Base-by-base conservation (phyloP, 805 yeast genomes). In the Pichia ethanolica region DNA sequence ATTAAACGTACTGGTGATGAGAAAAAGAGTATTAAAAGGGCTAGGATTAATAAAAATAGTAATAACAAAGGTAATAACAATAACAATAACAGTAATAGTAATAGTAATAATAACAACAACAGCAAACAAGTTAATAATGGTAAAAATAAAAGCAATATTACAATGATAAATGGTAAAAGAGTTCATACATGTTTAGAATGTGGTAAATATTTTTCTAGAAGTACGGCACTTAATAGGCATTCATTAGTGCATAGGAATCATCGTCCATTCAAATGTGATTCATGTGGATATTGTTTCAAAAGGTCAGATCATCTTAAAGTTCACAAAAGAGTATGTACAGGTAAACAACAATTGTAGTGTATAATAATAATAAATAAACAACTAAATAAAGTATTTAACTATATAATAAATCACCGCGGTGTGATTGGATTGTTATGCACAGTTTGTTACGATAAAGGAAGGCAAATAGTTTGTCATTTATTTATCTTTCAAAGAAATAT, bases 231-330 rank as follows among this genome's bases (percentile, higher is more conserved):
- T 34, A 51, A 62, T 32, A 56, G 64, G 46, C 66, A 62, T 42
- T 55, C 61, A 3, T 34, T 61, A 25, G 59, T 61, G 0, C 66
- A 62, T 45, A 56, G 60, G 3, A 59, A 61, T 39, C 57, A 58
- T 40, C 50, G 64, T 42, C 64, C 62, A 14, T 62, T 56, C 44
- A 53, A 52, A 25, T 62, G 66, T 50, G 46, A 54, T 7, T 53
- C 51, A 32, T 62, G 66, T 53, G 60, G 61, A 3, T 50, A 59
- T 14, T 60, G 61, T 12, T 62, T 62, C 46, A 56, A 62, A 44
- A 51, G 65, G 43, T 60, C 66, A 1, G 66, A 61, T 43, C 61
- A 62, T 43, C 45, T 62, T 49, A 60, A 55, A 42, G 59, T 57
- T 32, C 66, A 62, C 43, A 56, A 59, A 14, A 14, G 46, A 13